Conservation (phyloP, 2,329 filamentous ascomycete species). For the Aspergillus sp. region DNA sequence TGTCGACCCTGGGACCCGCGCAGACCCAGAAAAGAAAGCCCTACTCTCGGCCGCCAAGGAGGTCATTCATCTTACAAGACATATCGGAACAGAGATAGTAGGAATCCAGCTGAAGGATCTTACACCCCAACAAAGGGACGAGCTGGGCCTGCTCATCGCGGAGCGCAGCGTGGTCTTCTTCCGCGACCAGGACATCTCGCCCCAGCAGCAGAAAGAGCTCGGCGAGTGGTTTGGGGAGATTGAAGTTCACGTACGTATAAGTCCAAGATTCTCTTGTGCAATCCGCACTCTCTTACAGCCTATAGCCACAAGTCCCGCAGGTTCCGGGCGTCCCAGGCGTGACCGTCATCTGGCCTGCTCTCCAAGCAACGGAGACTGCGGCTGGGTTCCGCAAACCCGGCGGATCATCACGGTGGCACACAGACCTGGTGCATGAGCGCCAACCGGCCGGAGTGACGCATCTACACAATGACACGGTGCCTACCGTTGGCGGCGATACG, state of each 20-base stretch:
- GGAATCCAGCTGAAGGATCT: constrained; percentile 64
- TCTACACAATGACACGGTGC: constrained; percentile 67
- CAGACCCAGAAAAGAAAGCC: constrained; percentile 63
- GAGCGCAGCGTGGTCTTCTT: constrained; percentile 68
- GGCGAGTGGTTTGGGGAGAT: constrained; percentile 65
- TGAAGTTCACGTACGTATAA: constrained; percentile 61
- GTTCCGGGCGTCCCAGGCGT: constrained; percentile 66
- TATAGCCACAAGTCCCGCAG: constrained; percentile 67
- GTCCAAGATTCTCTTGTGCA: too few species aligned
- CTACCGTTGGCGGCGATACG: constrained; percentile 66
- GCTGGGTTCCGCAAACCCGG: constrained; percentile 66
- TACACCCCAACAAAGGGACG: constrained; percentile 58
- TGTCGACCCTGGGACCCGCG: constrained; percentile 62
- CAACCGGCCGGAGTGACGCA: constrained; percentile 71
- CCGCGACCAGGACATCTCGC: constrained; percentile 58
- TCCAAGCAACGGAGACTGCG: constrained; percentile 60
- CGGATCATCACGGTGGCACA: constrained; percentile 68
- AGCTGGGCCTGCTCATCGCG: constrained; percentile 61
- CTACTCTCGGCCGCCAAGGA: constrained; percentile 62
- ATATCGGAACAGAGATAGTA: constrained; percentile 65
- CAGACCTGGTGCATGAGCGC: constrained; percentile 68
- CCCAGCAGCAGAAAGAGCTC: constrained; percentile 62
- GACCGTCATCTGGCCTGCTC: constrained; percentile 68
- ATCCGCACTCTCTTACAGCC: background rate
- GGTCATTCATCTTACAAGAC: constrained; percentile 60